Conservation (phyloP, 371 early-diverging fungal genomes). For the Smittium culicis region DNA sequence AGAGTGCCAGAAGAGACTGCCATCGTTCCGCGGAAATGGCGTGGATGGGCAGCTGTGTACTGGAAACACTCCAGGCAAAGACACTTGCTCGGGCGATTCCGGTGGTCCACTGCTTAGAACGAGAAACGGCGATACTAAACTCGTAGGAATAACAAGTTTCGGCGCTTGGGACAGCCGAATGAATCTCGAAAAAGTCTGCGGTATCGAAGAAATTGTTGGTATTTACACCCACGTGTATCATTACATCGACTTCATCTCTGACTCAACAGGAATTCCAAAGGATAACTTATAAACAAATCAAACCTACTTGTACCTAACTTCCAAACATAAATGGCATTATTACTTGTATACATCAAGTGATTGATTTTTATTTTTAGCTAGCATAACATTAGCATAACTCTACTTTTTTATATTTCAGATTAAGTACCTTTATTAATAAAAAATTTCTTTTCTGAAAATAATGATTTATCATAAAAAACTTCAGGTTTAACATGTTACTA, state of each 20-base stretch:
- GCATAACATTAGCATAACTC: too few relatives aligned
- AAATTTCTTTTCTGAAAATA: too few relatives aligned
- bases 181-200: background rate
- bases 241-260: slow-evolving; percentile 3
- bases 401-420: too few relatives aligned
- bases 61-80: slow-evolving; percentile 18
- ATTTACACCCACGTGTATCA: slow-evolving; percentile 5
- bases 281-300: too few relatives aligned
- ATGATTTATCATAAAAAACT: too few relatives aligned
- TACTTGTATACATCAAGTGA: too few relatives aligned
- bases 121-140: background rate
- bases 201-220: slow-evolving; percentile 7
- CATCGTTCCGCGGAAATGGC: slow-evolving; percentile 7
- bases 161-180: slow-evolving; percentile 2
- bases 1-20: slow-evolving; percentile 14
- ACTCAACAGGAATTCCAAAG: background rate
- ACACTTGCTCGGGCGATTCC: slow-evolving; percentile 29
- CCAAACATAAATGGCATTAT: too few relatives aligned
- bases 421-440: too few relatives aligned
- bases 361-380: too few relatives aligned
- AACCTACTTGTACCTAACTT: too few relatives aligned
- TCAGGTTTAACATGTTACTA: too few relatives aligned
- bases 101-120: slow-evolving; percentile 26
- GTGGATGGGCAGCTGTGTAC: slow-evolving; percentile 23
- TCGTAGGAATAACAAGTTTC: slow-evolving; percentile 5